Base-by-base conservation (phyloP, 2,329 filamentous ascomycete species). In the Gaeumannomyces sp. region DNA sequence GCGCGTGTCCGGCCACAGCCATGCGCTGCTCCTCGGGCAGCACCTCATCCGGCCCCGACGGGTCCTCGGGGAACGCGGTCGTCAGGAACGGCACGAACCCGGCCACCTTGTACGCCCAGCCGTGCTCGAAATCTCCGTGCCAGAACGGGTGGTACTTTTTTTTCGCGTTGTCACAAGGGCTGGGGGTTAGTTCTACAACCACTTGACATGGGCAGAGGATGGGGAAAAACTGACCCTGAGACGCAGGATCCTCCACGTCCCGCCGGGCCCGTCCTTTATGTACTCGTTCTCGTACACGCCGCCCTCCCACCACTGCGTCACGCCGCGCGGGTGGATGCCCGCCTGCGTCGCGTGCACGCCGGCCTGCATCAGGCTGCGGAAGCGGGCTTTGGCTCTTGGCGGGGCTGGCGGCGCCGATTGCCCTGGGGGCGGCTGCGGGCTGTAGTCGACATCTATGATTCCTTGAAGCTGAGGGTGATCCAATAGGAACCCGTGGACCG, bases 281-380 rank as follows among this genome's bases (percentile, higher is more conserved):
- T 84, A 85, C 71, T 85, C 82, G 69, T 85, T 85, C 73, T 85
- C 82, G 72, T 85, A 85, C 50, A 85, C 72, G 3, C 83, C 83
- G 59, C 83, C 82, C 71, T 85, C 83, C 80, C 81, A 85, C 83
- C 83, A 85, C 70, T 85, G 83, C 14, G 79, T 76, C 61, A 82
- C 77, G 2, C 82, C 83, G 14, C 81, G 78, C 7, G 82, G 82
- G 68, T 84, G 81, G 11, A 74, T 76, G 59, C 80, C 78, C 60
- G 78, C 76, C 69, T 85, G 78, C 65, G 76, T 80, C 69, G 81
- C 74, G 72, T 85, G 83, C 35, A 81, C 82, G 62, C 83, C 82
- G 0, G 82, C 82, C 59, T 79, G 78, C 83, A 85, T 85, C 68
- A 85, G 76, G 28, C 81, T 78, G 29, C 83, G 79, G 76, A 85